Percentiles rank a stretch among this genome's conserved stretches.
Evolutionary conservation across 2,329 filamentous ascomycete species (phyloP).

Genomic region (Mariannaea sp.): DNA sequence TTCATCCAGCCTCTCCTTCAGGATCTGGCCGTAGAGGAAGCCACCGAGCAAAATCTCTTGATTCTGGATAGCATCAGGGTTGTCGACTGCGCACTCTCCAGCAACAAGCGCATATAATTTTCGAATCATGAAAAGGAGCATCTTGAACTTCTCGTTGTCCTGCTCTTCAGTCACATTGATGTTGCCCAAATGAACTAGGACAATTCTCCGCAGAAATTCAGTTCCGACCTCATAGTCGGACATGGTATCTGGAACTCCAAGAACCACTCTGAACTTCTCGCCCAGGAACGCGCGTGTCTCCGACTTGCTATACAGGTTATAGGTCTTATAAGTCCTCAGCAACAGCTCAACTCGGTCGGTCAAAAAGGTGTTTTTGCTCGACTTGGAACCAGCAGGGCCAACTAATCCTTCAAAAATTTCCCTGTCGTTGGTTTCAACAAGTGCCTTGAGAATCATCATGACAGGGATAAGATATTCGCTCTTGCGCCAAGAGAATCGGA

Average conservation of each 20-base stretch:
- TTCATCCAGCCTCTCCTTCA: constrained; percentile 94
- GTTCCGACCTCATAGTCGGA: constrained; percentile 87
- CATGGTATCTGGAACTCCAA: constrained; percentile 82
- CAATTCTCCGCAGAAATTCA: constrained; percentile 87
- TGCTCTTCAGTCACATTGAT: constrained; percentile 81
- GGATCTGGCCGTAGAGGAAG: constrained; percentile 90
- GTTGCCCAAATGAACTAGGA: constrained; percentile 89
- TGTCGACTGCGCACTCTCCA: constrained; percentile 90
- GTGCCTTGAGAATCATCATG: constrained; percentile 94
- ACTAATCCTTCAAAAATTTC: constrained; percentile 96
- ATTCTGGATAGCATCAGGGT: constrained; percentile 94
- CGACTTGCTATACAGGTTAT: constrained; percentile 78
- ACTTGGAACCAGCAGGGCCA: constrained; percentile 75
- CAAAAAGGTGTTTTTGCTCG: constrained; percentile 85
- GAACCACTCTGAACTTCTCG: constrained; percentile 85
- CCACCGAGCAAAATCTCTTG: constrained; percentile 94
- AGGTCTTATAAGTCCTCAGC: constrained; percentile 90
- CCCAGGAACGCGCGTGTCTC: constrained; percentile 88
- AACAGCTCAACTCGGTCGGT: constrained; percentile 93
- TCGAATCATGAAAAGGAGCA: constrained; percentile 93
- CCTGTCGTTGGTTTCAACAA: constrained; percentile 93
- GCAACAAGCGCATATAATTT: constrained; percentile 94
- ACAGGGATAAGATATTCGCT: constrained; percentile 95
- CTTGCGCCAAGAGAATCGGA: constrained; percentile 97
- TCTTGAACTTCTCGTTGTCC: constrained; percentile 89